phyloP scores from a whole-genome alignment of 345 rosid species.

The Cardamine occulta region DNA sequence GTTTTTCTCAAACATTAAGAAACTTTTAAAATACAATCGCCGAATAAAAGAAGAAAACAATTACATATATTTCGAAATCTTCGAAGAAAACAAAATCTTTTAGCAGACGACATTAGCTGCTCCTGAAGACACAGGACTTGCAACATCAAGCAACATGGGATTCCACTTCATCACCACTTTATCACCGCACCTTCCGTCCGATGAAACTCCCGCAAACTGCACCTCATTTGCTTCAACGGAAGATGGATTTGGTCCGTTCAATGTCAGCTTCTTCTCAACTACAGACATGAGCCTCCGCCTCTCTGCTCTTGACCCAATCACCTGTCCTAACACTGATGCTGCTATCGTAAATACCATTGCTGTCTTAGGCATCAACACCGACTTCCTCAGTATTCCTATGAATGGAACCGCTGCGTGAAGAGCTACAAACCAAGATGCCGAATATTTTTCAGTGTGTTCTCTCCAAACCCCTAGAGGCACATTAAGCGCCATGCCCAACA shows the following conservation, averaged over 20 bases:
- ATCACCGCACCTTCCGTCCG: constrained; percentile 41
- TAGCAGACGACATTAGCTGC: constrained; percentile 42
- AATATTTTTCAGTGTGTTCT: constrained; percentile 87
- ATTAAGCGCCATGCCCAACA: constrained; percentile 95
- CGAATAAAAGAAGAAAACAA: constrained; percentile 6
- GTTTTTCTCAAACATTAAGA: constrained; percentile 33
- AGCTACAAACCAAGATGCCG: constrained; percentile 86
- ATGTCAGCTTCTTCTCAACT: constrained; percentile 45
- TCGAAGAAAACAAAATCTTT: constrained; percentile 24
- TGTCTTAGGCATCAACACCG: constrained; percentile 87
- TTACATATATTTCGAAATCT: constrained; percentile 17
- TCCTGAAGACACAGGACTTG: constrained; percentile 41
- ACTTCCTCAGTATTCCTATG: constrained; percentile 87
- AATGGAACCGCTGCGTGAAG: constrained; percentile 97
- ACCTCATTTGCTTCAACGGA: constrained; percentile 3
- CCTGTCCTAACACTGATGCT: constrained; percentile 85
- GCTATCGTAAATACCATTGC: constrained; percentile 96
- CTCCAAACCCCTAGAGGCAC: constrained; percentile 95
- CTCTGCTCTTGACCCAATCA: constrained; percentile 98
- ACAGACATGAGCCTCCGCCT: constrained; percentile 65
- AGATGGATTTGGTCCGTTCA: neutral
- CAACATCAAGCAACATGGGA: constrained; percentile 41
- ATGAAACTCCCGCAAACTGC: constrained; percentile 22
- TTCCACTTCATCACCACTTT: constrained; percentile 45
- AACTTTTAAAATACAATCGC: constrained; percentile 32